Evolutionary conservation across 2,329 filamentous ascomycete genomes (phyloP), one percentile per base, ranked within the genome.

Genomic region (Dactylellina drechsleri): DNA sequence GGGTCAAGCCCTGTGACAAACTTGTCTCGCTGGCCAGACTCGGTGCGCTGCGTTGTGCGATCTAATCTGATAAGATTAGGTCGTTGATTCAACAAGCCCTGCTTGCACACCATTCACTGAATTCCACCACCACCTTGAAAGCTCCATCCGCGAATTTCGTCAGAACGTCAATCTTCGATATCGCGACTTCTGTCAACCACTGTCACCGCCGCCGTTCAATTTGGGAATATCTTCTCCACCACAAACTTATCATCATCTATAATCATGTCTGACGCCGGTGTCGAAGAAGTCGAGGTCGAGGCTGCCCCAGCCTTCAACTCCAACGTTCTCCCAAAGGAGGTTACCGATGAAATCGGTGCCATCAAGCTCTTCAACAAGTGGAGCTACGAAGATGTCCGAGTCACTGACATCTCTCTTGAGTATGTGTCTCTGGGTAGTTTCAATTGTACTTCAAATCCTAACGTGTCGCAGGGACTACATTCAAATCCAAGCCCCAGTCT

Each of bases 351-450:
- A 87, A 90, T 95, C 86, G 93, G 93, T 85, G 90, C 88, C 86
- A 88, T 95, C 85, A 96, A 96, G 91, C 89, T 97, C 82, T 96
- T 97, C 90, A 96, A 95, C 90, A 96, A 96, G 87, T 97, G 93
- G 90, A 90, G 86, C 86, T 99, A 98, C 87, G 95, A 95, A 84
- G 92, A 98, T 90, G 94, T 99, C 83, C 95, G 99, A 89, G 95
- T 99, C 86, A 91, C 94, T 85, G 95, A 99, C 85, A 98, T 99
- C 87, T 99, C 95, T 82, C 89, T 99, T 87, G 98, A 94, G 95
- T 99, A 96, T 87, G 92, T 84, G 72, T 77, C 80, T 79, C 79
- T 77, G 79, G 76, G 2, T 64, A 78, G 77, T 74, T 77, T 70
- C 56, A 64, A 68, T 52, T 56, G 66, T 56, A 4, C 6, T 72